phyloP scores from a whole-genome alignment of 768 basidiomycete species.

The Lactarius akahatsu region DNA sequence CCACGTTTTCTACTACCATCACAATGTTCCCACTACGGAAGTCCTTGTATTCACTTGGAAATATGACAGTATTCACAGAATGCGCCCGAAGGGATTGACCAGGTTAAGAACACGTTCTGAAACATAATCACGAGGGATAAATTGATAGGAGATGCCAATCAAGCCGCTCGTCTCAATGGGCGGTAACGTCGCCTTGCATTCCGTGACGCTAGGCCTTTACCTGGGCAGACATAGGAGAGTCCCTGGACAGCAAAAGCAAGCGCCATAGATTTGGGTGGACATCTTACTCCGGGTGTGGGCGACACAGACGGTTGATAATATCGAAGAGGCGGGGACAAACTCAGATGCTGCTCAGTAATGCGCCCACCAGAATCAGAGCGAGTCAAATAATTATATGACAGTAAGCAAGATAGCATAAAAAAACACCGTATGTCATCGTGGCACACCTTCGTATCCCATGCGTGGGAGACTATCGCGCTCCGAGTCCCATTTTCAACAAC shows the following conservation, averaged over 20 bases:
- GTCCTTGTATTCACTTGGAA: not conserved
- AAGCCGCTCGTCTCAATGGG: not conserved
- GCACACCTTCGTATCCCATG: constrained; percentile 13
- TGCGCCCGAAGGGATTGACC: not conserved
- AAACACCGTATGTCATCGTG: constrained; percentile 14
- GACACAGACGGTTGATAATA: not conserved
- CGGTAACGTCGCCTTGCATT: not conserved
- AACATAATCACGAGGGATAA: not conserved
- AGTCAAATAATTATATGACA: constrained; percentile 13
- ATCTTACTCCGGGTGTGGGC: not conserved
- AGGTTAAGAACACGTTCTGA: not conserved
- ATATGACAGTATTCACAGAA: not conserved
- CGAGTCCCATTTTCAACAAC: constrained; percentile 76
- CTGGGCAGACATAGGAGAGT: not conserved
- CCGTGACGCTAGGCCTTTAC: not conserved
- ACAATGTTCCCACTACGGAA: not conserved
- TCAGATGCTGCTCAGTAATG: constrained; percentile 5
- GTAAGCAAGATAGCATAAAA: constrained; percentile 25
- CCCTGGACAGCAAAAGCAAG: not conserved
- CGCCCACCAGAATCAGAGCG: not conserved
- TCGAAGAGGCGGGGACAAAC: not conserved
- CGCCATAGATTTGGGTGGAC: not conserved
- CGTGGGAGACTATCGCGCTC: constrained; percentile 14
- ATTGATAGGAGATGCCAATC: not conserved
- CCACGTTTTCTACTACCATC: not conserved